These are phyloP conservation scores for Penicillium subrubescens DNA, from an alignment of 495 filamentous ascomycete species.

Conservation along the genomic window DNA sequence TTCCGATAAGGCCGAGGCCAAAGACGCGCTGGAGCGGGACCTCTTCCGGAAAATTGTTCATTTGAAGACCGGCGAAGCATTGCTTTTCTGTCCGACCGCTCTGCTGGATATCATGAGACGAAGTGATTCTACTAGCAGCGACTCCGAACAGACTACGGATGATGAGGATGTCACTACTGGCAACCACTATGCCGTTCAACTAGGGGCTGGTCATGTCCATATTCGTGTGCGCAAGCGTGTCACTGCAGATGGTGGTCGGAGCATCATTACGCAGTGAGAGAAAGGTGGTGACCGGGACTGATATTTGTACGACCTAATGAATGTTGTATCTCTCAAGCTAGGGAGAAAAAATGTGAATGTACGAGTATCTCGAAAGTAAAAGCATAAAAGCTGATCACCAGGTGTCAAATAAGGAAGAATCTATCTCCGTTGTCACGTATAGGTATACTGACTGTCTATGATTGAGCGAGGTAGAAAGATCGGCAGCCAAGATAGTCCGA, in stretches of 20 bases:
- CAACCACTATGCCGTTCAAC: conserved; percentile 3
- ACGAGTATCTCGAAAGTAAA: background rate
- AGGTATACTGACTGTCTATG: background rate
- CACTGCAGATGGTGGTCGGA: conserved; percentile 27
- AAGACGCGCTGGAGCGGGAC: conserved; percentile 26
- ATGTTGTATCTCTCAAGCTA: background rate
- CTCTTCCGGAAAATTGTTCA: conserved; percentile 58
- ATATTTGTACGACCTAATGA: background rate
- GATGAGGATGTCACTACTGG: background rate
- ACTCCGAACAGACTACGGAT: background rate
- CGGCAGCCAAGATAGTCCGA: background rate
- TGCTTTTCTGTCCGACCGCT: conserved; percentile 60
- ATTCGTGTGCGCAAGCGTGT: conserved; percentile 24
- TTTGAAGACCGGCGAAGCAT: conserved; percentile 62
- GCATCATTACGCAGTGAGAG: conserved; percentile 10
- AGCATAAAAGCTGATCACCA: too few species aligned
- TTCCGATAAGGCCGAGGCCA: conserved; percentile 19
- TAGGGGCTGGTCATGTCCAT: conserved; percentile 17
- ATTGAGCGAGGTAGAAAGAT: background rate
- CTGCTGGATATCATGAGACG: conserved; percentile 12
- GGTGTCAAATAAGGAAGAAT: too few species aligned
- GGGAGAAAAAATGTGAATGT: background rate
- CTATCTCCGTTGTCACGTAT: too few species aligned
- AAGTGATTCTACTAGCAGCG: too few species aligned
- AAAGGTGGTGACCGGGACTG: background rate